Evolutionary conservation across 768 basidiomycete species (phyloP).

Genomic region (Tulasnella sp.): DNA sequence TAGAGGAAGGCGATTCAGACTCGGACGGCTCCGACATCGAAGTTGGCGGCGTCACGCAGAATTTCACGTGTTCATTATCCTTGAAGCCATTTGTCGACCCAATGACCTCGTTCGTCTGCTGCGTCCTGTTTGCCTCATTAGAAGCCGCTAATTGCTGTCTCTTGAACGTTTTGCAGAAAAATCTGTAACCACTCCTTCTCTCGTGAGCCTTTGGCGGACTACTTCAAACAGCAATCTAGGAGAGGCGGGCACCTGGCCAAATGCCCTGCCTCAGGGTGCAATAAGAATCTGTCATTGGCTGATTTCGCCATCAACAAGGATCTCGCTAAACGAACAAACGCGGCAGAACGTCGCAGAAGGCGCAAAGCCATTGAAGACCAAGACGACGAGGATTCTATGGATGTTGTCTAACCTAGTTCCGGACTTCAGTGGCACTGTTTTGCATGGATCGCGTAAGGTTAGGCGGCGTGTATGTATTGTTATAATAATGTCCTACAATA

Average conservation of each 20-base stretch:
- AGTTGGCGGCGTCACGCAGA: conserved; percentile 78
- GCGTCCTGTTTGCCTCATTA: background rate
- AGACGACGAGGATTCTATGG: conserved; percentile 7
- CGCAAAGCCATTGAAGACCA: conserved; percentile 20
- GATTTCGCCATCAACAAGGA: conserved; percentile 23
- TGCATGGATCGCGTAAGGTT: too few species aligned
- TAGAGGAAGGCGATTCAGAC: conserved; percentile 76
- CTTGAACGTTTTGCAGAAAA: conserved; percentile 42
- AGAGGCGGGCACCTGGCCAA: conserved; percentile 23
- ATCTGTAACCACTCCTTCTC: conserved; percentile 84
- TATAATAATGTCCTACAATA: background rate
- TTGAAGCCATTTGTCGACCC: conserved; percentile 65
- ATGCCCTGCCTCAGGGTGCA: conserved; percentile 40
- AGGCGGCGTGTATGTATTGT: background rate
- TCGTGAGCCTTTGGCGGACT: conserved; percentile 60
- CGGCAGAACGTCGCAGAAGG: background rate
- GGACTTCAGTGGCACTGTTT: background rate
- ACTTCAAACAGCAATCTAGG: conserved; percentile 42
- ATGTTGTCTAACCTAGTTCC: background rate
- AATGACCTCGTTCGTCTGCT: conserved; percentile 65
- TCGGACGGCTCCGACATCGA: conserved; percentile 87
- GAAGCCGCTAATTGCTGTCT: background rate
- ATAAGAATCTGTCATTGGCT: conserved; percentile 28
- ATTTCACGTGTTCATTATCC: conserved; percentile 80
- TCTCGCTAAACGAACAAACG: conserved; percentile 25